phyloP scores from a whole-genome alignment of 371 early-diverging fungal species.

The Mortierella sp. region DNA sequence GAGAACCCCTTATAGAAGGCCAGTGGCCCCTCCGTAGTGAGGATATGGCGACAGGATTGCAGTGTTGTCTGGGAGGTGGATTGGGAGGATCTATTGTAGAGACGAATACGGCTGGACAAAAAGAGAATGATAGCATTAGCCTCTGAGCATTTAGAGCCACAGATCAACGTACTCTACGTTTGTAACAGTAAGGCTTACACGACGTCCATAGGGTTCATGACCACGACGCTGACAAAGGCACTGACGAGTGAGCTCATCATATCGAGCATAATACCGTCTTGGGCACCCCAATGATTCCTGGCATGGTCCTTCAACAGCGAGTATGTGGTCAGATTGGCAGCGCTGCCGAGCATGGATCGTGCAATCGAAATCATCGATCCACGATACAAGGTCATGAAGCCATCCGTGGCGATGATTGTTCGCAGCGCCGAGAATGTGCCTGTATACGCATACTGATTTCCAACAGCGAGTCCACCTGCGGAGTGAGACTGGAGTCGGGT shows the following conservation, averaged over 20 bases:
- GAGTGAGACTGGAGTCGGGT: conserved; percentile 70
- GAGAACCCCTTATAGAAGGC: conserved; percentile 78
- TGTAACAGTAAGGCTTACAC: conserved; percentile 56
- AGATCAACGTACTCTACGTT: no score
- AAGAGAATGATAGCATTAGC: background rate
- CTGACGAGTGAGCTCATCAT: conserved; percentile 69
- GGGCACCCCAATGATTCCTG: conserved; percentile 62
- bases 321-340: conserved; percentile 71
- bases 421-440: conserved; percentile 65
- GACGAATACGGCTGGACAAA: conserved; percentile 64
- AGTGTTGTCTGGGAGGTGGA: conserved; percentile 59
- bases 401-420: conserved; percentile 62
- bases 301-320: conserved; percentile 73
- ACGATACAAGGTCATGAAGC: conserved; percentile 61
- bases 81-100: conserved; percentile 72
- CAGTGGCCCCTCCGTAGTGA: conserved; percentile 64
- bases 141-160: no score
- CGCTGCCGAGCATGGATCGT: conserved; percentile 70
- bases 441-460: conserved; percentile 71
- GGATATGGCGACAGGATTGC: conserved; percentile 61
- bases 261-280: conserved; percentile 68
- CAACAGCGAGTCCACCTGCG: conserved; percentile 62
- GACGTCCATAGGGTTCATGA: conserved; percentile 82
- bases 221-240: conserved; percentile 61
- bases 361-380: conserved; percentile 69